phyloP scores from a whole-genome alignment of 306 rosid species.

The Carpinus fangiana region DNA sequence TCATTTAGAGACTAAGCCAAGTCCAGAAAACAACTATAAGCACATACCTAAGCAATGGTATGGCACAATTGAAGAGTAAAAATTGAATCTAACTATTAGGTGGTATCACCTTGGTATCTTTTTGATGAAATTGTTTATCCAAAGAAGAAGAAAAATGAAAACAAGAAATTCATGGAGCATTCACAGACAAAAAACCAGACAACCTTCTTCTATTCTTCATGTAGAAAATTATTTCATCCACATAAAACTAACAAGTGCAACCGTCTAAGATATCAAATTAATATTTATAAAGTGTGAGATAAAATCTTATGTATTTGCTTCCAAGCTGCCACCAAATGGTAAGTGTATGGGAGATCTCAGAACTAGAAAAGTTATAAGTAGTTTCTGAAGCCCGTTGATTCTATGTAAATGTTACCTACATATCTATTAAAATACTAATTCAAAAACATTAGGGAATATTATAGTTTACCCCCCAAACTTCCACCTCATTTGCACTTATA shows the following conservation, averaged over 20 bases:
- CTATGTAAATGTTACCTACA: neutral
- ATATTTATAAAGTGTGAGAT: neutral
- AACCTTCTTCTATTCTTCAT: neutral
- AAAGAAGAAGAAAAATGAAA: neutral
- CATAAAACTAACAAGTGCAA: conserved; percentile 1
- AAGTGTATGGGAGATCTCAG: neutral
- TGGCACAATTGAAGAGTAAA: neutral
- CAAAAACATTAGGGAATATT: neutral
- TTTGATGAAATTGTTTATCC: neutral
- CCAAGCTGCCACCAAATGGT: neutral
- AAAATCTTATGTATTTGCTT: neutral
- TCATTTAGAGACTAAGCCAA: neutral
- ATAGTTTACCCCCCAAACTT: too few relatives aligned
- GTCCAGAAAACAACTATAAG: neutral
- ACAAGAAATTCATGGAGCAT: neutral
- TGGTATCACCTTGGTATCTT: neutral
- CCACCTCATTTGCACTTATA: too few relatives aligned
- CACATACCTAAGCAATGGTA: neutral
- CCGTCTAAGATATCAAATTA: neutral
- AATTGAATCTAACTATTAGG: neutral
- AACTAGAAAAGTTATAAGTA: neutral
- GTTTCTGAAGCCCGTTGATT: neutral
- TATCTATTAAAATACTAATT: neutral
- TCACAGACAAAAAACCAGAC: neutral
- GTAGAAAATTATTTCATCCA: neutral